phyloP scores from a whole-genome alignment of 495 filamentous ascomycete species.

The Cercophora newfieldiana region DNA sequence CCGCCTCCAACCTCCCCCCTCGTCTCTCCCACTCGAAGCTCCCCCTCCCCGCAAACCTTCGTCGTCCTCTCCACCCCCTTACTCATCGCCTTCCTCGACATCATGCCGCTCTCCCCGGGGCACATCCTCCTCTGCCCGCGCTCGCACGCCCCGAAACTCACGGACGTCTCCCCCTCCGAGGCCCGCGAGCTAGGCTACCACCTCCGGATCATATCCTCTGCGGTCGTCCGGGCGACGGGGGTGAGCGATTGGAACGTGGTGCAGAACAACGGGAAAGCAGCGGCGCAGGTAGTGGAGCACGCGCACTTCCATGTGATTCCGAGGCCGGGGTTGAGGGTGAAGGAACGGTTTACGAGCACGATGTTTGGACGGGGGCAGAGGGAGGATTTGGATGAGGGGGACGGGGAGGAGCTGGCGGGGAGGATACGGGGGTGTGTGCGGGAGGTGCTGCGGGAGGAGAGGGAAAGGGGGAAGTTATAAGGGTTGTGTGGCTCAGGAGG shows the following conservation, averaged over 20 bases:
- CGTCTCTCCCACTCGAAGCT: slow-evolving; percentile 33
- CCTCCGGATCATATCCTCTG: slow-evolving; percentile 72
- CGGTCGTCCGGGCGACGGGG: slow-evolving; percentile 62
- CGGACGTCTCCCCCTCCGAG: slow-evolving; percentile 58
- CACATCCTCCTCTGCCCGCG: slow-evolving; percentile 78
- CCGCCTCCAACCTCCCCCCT: slow-evolving; percentile 32
- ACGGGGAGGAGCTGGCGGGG: slow-evolving; percentile 63
- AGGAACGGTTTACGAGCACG: slow-evolving; percentile 56
- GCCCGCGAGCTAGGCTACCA: slow-evolving; percentile 65
- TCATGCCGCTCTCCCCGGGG: slow-evolving; percentile 76
- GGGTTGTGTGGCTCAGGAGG: not conserved
- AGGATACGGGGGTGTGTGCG: slow-evolving; percentile 63
- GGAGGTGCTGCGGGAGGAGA: slow-evolving; percentile 51
- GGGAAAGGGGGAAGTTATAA: slow-evolving; percentile 46
- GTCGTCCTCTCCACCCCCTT: slow-evolving; percentile 71
- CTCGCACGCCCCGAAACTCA: slow-evolving; percentile 67
- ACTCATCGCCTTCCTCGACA: slow-evolving; percentile 85
- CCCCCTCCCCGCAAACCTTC: slow-evolving; percentile 53
- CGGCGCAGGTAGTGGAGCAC: slow-evolving; percentile 88
- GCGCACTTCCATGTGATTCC: slow-evolving; percentile 94
- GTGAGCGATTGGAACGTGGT: slow-evolving; percentile 87
- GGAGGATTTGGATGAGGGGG: slow-evolving; percentile 84
- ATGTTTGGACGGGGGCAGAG: slow-evolving; percentile 86
- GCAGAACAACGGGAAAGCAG: slow-evolving; percentile 87
- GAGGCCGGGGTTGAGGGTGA: slow-evolving; percentile 53